These are phyloP conservation scores for Acer yangbiense DNA, from an alignment of 345 rosid genomes.

Conservation along the genomic window DNA sequence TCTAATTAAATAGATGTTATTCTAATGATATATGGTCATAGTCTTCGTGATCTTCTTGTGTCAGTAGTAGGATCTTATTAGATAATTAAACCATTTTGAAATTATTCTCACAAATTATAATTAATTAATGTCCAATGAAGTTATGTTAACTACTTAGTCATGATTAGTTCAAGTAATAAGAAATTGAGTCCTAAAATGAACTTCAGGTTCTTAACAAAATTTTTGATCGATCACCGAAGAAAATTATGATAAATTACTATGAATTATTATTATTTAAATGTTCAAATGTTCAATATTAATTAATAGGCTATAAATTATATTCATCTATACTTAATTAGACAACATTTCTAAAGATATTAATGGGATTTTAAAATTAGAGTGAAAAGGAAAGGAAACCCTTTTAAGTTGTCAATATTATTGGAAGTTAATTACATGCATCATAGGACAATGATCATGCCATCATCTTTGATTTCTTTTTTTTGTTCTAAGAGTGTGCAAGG, in stretches of 20 bases:
- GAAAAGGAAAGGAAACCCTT: not conserved
- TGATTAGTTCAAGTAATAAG: too few relatives aligned
- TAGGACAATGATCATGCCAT: slow-evolving; percentile 10
- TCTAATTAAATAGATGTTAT: not conserved
- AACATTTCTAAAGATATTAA: too few relatives aligned
- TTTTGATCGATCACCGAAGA: too few relatives aligned
- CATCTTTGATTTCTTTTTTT: not conserved
- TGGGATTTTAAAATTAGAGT: too few relatives aligned
- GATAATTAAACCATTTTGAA: not conserved
- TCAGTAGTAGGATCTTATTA: not conserved
- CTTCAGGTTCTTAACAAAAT: too few relatives aligned
- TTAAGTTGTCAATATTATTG: not conserved
- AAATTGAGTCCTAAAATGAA: not conserved
- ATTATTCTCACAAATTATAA: too few relatives aligned
- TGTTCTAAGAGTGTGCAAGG: not conserved
- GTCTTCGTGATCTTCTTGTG: slow-evolving; percentile 3
- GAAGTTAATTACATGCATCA: not conserved
- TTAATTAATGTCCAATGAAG: not conserved
- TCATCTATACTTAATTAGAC: too few relatives aligned
- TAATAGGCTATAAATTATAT: too few relatives aligned
- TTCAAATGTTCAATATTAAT: too few relatives aligned
- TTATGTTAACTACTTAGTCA: not conserved
- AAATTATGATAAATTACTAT: too few relatives aligned
- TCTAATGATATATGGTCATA: slow-evolving; percentile 14
- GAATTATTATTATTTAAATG: too few relatives aligned